Evolutionary conservation across 441 rosid genomes (phyloP), one percentile per base, ranked within the genome.

Genomic region (Rhodomyrtus psidioides): DNA sequence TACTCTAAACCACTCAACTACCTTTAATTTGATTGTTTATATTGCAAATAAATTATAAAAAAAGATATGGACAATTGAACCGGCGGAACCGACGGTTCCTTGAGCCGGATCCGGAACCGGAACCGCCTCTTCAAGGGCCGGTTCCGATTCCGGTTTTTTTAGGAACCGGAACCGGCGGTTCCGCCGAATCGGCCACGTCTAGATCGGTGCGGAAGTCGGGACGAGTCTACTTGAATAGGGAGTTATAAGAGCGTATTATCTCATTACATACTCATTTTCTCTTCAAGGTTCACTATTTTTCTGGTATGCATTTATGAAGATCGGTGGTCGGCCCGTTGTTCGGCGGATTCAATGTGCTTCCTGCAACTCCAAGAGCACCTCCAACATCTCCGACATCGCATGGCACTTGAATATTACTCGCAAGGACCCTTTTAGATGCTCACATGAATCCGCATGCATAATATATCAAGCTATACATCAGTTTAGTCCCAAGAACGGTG

Each of bases 211-310:
- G n/a, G n/a, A n/a, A n/a, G 4, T 30, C 2, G 4, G 13, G 7
- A 0, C 7, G 2, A 17, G 24, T 17, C 44, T 62, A 13, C 0
- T 23, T 9, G 1, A 30, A 8, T 30, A 17, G 1, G 5, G 16
- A 62, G 14, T 30, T 1, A 17, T 62, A 12, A 5, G 3, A 62
- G 3, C 75, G 23, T 30, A 27, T 9, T 6, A 9, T 62, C 13
- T 17, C 26, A 0, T 30, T 30, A 0, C 10, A 8, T n/a, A 62
- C 21, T 0, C 6, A n/a, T n/a, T n/a, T n/a, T n/a, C n/a, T n/a
- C n/a, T n/a, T n/a, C n/a, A n/a, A 34, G 30, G 42, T 30, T 60
- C 23, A 17, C 12, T 62, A 17, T 16, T 16, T 30, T 30, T 62
- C 12, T 8, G 7, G 12, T 17, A 62, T 2, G 34, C 21, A 62